phyloP scores from a whole-genome alignment of 2,329 filamentous ascomycete species.

The Penicillium sp. region DNA sequence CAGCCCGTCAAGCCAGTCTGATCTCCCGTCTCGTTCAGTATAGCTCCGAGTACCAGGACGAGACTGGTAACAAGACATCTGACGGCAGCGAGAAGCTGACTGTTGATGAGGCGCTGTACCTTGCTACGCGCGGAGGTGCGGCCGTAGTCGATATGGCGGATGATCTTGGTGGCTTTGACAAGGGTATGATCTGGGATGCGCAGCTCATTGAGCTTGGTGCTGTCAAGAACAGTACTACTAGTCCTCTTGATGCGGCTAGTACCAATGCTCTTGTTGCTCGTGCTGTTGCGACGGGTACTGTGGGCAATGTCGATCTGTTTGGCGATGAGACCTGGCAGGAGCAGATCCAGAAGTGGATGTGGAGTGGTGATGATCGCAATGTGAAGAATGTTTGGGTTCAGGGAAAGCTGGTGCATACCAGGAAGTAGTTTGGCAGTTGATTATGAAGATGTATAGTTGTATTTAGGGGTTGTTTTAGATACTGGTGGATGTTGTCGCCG shows the following conservation, averaged over 20 bases:
- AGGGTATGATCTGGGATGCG: slow-evolving; percentile 88
- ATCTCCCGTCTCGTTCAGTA: slow-evolving; percentile 69
- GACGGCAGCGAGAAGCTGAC: slow-evolving; percentile 65
- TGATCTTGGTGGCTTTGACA: slow-evolving; percentile 76
- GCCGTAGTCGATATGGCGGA: slow-evolving; percentile 73
- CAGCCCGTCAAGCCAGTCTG: slow-evolving; percentile 76
- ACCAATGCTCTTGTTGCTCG: neutral
- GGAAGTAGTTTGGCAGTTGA: neutral
- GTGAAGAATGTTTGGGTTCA: slow-evolving; percentile 86
- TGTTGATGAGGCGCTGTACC: slow-evolving; percentile 80
- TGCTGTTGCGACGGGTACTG: slow-evolving; percentile 46
- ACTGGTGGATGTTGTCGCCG: neutral
- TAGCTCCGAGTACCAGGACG: slow-evolving; percentile 39
- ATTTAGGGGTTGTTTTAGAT: neutral
- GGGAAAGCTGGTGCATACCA: slow-evolving; percentile 74
- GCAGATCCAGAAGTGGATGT: slow-evolving; percentile 89
- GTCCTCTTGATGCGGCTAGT: slow-evolving; percentile 5
- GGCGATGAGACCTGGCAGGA: slow-evolving; percentile 90
- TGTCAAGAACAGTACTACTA: slow-evolving; percentile 23
- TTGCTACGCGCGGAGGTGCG: slow-evolving; percentile 87
- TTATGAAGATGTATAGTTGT: neutral
- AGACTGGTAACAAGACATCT: slow-evolving; percentile 34
- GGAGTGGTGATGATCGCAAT: slow-evolving; percentile 89
- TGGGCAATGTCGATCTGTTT: slow-evolving; percentile 80
- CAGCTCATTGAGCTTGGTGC: slow-evolving; percentile 73